Conservation (phyloP, 805 yeast genomes). For the Spathaspora boniae region DNA sequence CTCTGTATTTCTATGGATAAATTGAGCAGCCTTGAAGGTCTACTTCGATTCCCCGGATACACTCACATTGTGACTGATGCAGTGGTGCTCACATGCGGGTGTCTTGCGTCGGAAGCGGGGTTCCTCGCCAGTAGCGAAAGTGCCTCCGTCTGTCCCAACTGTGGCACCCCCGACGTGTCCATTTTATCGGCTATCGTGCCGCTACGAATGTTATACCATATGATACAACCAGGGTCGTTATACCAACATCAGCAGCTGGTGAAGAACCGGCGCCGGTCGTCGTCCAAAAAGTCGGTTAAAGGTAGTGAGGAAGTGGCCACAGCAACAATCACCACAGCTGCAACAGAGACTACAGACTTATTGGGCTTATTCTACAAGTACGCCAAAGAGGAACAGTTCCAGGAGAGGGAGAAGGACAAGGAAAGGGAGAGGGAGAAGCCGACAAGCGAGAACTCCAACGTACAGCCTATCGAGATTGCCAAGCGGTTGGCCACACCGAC, state of each 20-base stretch:
- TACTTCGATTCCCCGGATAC: slow-evolving; percentile 23
- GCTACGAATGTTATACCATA: slow-evolving; percentile 28
- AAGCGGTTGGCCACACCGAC: slow-evolving; percentile 3
- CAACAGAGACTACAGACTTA: slow-evolving; percentile 26
- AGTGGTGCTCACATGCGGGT: slow-evolving; percentile 39
- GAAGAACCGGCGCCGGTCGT: slow-evolving; percentile 19
- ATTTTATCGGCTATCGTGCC: slow-evolving; percentile 29
- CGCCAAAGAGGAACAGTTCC: slow-evolving; percentile 34
- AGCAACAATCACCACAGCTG: slow-evolving; percentile 6
- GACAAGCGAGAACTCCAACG: not conserved
- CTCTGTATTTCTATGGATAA: slow-evolving; percentile 12
- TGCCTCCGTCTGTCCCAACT: slow-evolving; percentile 21
- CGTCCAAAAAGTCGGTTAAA: slow-evolving; percentile 18
- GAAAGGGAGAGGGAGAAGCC: not conserved
- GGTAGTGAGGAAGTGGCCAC: slow-evolving; percentile 5
- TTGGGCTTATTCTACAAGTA: slow-evolving; percentile 35
- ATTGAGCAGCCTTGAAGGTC: slow-evolving; percentile 16
- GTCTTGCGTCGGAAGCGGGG: slow-evolving; percentile 32
- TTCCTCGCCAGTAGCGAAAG: slow-evolving; percentile 13
- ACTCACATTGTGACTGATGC: slow-evolving; percentile 24
- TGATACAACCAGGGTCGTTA: slow-evolving; percentile 23
- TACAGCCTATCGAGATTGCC: slow-evolving; percentile 10
- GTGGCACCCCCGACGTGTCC: slow-evolving; percentile 17
- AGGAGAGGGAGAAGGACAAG: not conserved
- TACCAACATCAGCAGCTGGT: slow-evolving; percentile 5